Evolutionary conservation across 1,139 yeast genomes (phyloP).

Genomic region (Suhomyces anneliseae): DNA sequence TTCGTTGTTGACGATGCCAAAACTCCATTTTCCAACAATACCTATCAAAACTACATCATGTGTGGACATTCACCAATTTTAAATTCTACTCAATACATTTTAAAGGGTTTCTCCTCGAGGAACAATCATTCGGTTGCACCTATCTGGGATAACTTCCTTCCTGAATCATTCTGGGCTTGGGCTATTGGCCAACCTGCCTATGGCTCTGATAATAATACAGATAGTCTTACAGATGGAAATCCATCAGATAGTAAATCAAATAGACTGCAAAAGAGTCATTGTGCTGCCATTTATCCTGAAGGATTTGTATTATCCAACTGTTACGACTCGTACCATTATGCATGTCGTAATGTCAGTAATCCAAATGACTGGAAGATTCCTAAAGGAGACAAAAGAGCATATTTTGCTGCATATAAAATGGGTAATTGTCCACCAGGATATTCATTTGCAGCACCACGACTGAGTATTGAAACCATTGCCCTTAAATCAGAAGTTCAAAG

Average conservation of each 20-base stretch:
- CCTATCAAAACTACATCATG: constrained; percentile 36
- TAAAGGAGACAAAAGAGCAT: constrained; percentile 32
- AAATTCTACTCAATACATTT: constrained; percentile 30
- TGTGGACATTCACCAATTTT: constrained; percentile 67
- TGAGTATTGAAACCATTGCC: constrained; percentile 40
- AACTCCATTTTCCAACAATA: constrained; percentile 30
- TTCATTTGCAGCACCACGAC: constrained; percentile 57
- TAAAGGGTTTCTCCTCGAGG: constrained; percentile 12
- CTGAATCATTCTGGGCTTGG: constrained; percentile 70
- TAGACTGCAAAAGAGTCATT: constrained; percentile 49
- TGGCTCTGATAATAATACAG: constrained; percentile 11
- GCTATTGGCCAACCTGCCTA: constrained; percentile 52
- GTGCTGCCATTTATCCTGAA: constrained; percentile 52
- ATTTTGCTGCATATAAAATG: constrained; percentile 49
- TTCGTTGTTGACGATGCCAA: constrained; percentile 34
- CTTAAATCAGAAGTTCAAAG: constrained; percentile 24
- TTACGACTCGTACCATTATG: constrained; percentile 48
- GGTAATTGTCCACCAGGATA: constrained; percentile 52
- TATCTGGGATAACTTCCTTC: constrained; percentile 20
- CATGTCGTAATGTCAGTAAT: constrained; percentile 51
- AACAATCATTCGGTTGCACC: constrained; percentile 1
- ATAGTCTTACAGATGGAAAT: constrained; percentile 6
- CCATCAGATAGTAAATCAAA: constrained; percentile 10
- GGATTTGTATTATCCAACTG: constrained; percentile 71
- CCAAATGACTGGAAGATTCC: constrained; percentile 52